A percentile compares a stretch with the other conserved stretches of the same genome.
These are phyloP conservation scores for Annulohypoxylon bovei DNA, from an alignment of 495 filamentous ascomycete species.

Conservation along the genomic window DNA sequence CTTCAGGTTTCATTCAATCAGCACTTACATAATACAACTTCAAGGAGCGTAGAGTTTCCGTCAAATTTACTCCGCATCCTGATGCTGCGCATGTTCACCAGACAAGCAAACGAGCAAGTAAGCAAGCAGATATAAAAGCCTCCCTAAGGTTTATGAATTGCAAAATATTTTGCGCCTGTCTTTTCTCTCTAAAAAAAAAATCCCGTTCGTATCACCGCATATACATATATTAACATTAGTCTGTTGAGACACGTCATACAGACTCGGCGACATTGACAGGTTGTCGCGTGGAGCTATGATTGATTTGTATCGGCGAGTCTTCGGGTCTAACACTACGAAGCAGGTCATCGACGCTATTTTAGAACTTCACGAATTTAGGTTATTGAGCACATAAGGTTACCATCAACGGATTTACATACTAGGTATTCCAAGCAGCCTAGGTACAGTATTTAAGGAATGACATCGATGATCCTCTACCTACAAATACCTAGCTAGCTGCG, in stretches of 20 bases:
- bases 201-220: slow-evolving; percentile 5
- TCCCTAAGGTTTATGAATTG: not conserved
- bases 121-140: not conserved
- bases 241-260: slow-evolving; percentile 18
- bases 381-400: not conserved
- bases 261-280: slow-evolving; percentile 26
- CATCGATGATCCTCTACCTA: too few species aligned
- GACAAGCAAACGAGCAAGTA: not conserved
- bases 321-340: not conserved
- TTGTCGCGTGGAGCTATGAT: slow-evolving; percentile 9
- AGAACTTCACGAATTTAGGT: not conserved
- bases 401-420: not conserved
- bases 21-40: too few species aligned
- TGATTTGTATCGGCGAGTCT: slow-evolving; percentile 16
- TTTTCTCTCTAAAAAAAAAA: not conserved
- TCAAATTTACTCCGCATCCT: too few species aligned
- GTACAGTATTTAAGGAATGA: too few species aligned
- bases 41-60: too few species aligned
- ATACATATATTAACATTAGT: not conserved
- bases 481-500: not conserved
- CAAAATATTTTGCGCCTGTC: not conserved
- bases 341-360: not conserved
- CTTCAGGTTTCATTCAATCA: too few species aligned
- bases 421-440: not conserved
- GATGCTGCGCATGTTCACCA: too few species aligned